Evolutionary conservation across 1,139 yeast species (phyloP), one percentile per base, ranked within the genome.

Genomic region (Starmera stellimalicola): DNA sequence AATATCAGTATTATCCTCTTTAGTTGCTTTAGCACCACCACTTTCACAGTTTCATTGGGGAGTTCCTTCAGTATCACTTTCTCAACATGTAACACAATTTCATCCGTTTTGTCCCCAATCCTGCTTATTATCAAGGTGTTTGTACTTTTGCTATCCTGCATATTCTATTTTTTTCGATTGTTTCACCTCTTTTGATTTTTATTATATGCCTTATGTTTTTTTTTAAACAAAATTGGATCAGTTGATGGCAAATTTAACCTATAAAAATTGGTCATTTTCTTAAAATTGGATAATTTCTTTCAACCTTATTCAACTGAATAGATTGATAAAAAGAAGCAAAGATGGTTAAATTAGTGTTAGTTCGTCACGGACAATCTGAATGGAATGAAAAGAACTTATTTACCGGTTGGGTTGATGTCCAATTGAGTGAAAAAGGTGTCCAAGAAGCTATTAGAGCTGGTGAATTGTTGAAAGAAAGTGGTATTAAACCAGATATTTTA

Each of bases 381-480:
- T 88, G 96, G 96, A 88, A 88, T 66, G 95, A 85, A 67, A 84
- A 84, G 75, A 88, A 91, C 76, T 74, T 88, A 54, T 91, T 91
- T 79, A 88, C 97, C 62, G 98, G 98, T 58, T 91, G 98, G 98
- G 96, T 88, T 46, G 97, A 88, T 63, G 94, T 85, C 49, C 73
- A 75, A 60, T 77, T 91, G 62, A 77, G 93, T 37, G 88, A 73
- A 43, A 65, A 72, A 51, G 97, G 97, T 64, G 75, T 72, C 62
- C 71, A 79, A 61, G 97, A 91, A 70, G 97, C 97, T 51, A 69
- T 70, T 52, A 78, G 83, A 62, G 98, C 96, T 49, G 98, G 97
- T 64, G 88, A 77, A 60, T 73, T 91, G 59, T 70, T 91, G 60
- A 81, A 79, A 65, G 94, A 85, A 63, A 80, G 91, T 47, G 83